Percentiles rank a stretch among this genome's conserved stretches.
phyloP scores from a whole-genome alignment of 805 yeast genomes.

The Lipomyces anomalus region DNA sequence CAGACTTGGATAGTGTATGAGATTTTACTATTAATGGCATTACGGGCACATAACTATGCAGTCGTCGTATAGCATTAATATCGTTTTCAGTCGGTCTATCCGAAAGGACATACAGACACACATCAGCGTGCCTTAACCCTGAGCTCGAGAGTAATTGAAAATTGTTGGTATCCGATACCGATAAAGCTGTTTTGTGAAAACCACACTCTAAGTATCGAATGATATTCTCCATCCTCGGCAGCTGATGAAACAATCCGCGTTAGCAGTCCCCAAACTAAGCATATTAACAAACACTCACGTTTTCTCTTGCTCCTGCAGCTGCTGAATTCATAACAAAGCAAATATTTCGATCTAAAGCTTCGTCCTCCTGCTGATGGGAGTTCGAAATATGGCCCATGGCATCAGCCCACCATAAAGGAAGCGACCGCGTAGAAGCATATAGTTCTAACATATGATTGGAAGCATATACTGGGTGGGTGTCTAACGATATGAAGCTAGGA shows the following conservation, averaged over 20 bases:
- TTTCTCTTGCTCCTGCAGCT: no score
- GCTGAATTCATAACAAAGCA: conserved; percentile 14
- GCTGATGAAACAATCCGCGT: no score
- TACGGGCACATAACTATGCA: conserved; percentile 9
- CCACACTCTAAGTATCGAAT: conserved; percentile 8
- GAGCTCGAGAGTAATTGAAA: conserved; percentile 9
- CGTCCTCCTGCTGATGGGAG: no score
- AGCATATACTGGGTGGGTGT: conserved; percentile 4
- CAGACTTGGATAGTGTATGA: neutral
- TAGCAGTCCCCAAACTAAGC: no score
- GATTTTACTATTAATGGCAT: conserved; percentile 12
- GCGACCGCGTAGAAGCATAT: conserved; percentile 11
- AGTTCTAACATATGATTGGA: conserved; percentile 3
- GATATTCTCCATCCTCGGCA: conserved; percentile 1
- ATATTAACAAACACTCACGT: no score
- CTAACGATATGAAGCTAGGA: conserved; percentile 13
- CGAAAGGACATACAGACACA: conserved; percentile 9
- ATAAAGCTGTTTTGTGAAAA: conserved; percentile 8
- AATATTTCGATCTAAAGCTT: conserved; percentile 8
- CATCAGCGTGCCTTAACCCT: conserved; percentile 15
- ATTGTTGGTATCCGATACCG: conserved; percentile 3
- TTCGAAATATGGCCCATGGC: no score
- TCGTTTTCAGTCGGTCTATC: conserved; percentile 3
- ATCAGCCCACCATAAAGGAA: conserved; percentile 14
- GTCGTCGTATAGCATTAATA: neutral